A percentile compares a stretch with the other conserved stretches of the same genome.
These are phyloP conservation scores for Xylaria sp. DNA, from an alignment of 2,329 filamentous ascomycete genomes.

Conservation along the genomic window DNA sequence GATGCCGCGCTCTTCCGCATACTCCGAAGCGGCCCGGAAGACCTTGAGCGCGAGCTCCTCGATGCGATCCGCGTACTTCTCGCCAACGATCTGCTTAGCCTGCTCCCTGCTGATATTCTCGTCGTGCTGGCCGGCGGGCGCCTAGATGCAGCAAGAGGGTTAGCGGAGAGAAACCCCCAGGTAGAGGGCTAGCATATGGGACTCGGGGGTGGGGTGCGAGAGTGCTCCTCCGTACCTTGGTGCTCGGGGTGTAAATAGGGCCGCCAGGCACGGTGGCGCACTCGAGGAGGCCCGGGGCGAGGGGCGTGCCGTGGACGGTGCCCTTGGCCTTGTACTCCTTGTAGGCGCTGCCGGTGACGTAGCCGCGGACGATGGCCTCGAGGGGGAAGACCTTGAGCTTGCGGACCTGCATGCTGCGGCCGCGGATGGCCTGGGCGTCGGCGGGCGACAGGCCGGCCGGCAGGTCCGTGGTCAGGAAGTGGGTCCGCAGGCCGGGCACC, in stretches of 20 bases:
- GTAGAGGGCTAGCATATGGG: no score
- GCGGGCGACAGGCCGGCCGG: conserved; percentile 38
- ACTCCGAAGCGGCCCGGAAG: conserved; percentile 64
- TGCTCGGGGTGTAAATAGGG: conserved; percentile 76
- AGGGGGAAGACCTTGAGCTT: conserved; percentile 75
- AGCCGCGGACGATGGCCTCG: conserved; percentile 86
- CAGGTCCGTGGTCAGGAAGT: conserved; percentile 48
- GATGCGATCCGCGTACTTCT: conserved; percentile 64
- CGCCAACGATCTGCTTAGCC: conserved; percentile 65
- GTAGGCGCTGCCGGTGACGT: conserved; percentile 86
- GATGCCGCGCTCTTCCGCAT: conserved; percentile 68
- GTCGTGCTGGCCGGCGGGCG: conserved; percentile 74
- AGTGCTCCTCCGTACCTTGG: no score
- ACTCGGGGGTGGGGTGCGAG: no score
- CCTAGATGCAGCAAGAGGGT: no score
- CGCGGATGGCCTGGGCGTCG: conserved; percentile 57
- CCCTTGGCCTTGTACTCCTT: conserved; percentile 71
- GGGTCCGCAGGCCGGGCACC: conserved; percentile 53
- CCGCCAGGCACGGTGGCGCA: conserved; percentile 67
- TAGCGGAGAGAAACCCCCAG: no score
- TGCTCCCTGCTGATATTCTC: conserved; percentile 80
- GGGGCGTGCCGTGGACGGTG: conserved; percentile 77
- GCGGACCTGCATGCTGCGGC: conserved; percentile 77
- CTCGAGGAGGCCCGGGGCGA: conserved; percentile 69
- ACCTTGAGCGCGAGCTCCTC: conserved; percentile 66